Base-by-base conservation (phyloP, 2,329 filamentous ascomycete genomes). In the Paramyrothecium sp. region DNA sequence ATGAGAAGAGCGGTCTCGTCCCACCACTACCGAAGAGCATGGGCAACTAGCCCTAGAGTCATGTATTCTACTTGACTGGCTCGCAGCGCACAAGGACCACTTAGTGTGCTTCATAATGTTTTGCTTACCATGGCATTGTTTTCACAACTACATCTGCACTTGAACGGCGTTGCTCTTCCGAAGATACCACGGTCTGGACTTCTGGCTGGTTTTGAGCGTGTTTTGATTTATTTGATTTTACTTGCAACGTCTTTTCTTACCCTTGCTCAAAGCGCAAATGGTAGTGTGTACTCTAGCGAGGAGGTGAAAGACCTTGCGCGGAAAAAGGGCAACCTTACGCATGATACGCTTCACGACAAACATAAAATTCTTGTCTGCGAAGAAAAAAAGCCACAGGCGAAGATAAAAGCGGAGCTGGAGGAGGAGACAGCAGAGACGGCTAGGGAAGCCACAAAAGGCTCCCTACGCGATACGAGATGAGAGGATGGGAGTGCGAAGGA, bases 241-340 rank as follows among this genome's bases (percentile, higher is more conserved):
- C 30, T 52, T 52, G 54, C 59, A 58, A 58, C 59, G 63, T 53
- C 60, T 61, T 48, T 56, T 21, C 56, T 55, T 53, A 56, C 47
- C 56, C 58, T 55, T 59, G 60, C 62, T 66, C 56, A 54, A 59
- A 50, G 58, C 58, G 48, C 21, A 23, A 60, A 59, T 61, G 63
- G 60, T 63, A 61, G 60, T 64, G 64, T 70, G 67, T 69, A 70
- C 60, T 68, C 61, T 68, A 65, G 59, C 55, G 60, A 58, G 48
- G 48, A 54, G 56, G 56, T 58, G 61, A 60, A 61, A 68, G 54
- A 53, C 21, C 44, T 48, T 57, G 54, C 30, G 55, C 34, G 21
- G 46, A 51, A 53, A 56, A 48, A 56, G 67, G 67, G 67, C 64
- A 61, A 68, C 65, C 63, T 66, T 62, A 59, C 57, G 58, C 22